Base-by-base conservation (phyloP, 192 early-diverging fungal genomes). In the Coemansia erecta region DNA sequence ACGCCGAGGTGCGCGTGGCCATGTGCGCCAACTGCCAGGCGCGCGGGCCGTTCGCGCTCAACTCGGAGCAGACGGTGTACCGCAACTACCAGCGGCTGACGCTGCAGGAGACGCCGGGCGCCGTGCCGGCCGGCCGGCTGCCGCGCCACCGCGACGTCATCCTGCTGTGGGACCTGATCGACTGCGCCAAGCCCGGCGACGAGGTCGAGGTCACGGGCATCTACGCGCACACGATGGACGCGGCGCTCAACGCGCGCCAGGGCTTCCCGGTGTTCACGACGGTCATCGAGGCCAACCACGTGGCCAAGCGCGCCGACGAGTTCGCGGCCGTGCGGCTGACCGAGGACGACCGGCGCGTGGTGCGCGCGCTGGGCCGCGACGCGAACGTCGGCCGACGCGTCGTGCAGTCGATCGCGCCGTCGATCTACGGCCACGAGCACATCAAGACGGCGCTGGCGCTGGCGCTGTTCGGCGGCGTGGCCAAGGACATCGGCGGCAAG, bases 341-440 rank as follows among this genome's bases (percentile, higher is more conserved):
- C 4, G 94, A 97, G 71, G 94, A 97, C 22, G 96, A 98, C 66
- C 83, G 85, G 49, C 87, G 86, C 53, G 69, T 82, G 35, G 92
- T 98, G 60, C 74, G 87, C 17, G 64, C 74, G 3, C 81, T 97
- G 42, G 78, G 88, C 3, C 83, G 87, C 44, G 94, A 98, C 71
- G 84, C 86, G 26, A 60, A 74, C 45, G 90, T 98, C 45, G 86
- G 91, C 31, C 76, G 85, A 63, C 86, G 90, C 83, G 91, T 98
- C 52, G 87, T 97, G 61, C 90, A 90, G 73, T 90, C 87, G 52
- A 95, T 98, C 50, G 96, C 96, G 9, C 96, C 96, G 18, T 98
- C 96, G n/a, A 98, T 98, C 68, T 97, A 91, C 81, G 96, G 96
- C 24, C 96, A 98, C 69, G 94, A 97, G 49, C 90, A 97, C 68